Evolutionary conservation across 2,329 filamentous ascomycete species (phyloP).

Genomic region (Epichloe scottii): DNA sequence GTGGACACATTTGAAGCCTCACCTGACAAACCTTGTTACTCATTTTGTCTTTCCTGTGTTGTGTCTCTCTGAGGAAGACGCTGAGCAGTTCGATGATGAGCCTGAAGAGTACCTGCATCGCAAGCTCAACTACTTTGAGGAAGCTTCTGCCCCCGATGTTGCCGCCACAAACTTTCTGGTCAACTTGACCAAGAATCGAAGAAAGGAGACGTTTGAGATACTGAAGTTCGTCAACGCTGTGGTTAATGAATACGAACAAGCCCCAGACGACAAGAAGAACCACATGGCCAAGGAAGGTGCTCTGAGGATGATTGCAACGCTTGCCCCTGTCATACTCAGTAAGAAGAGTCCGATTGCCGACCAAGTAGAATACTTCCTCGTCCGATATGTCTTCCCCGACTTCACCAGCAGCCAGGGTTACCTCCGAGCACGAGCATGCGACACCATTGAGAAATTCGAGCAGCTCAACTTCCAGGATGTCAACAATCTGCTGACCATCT

Average conservation of each 20-base stretch:
- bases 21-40: conserved; percentile 84
- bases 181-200: conserved; percentile 82
- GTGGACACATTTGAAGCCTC: conserved; percentile 87
- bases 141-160: conserved; percentile 88
- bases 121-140: conserved; percentile 96
- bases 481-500: conserved; percentile 91
- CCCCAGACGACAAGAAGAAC: conserved; percentile 80
- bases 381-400: conserved; percentile 95
- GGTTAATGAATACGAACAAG: conserved; percentile 81
- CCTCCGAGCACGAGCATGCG: conserved; percentile 85
- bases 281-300: conserved; percentile 94
- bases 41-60: conserved; percentile 94
- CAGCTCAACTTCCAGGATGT: conserved; percentile 93
- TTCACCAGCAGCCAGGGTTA: conserved; percentile 89
- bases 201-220: conserved; percentile 92
- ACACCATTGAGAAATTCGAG: conserved; percentile 97
- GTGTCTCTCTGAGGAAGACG: conserved; percentile 82
- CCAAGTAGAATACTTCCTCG: conserved; percentile 96
- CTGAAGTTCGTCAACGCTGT: conserved; percentile 90
- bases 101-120: conserved; percentile 94
- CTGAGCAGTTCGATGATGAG: conserved; percentile 87
- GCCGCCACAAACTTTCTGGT: conserved; percentile 95
- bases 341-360: conserved; percentile 98
- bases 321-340: conserved; percentile 85
- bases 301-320: conserved; percentile 88